Evolutionary conservation across 1,284 basidiomycete species (phyloP).

Genomic region (Puccinia sorghi): DNA sequence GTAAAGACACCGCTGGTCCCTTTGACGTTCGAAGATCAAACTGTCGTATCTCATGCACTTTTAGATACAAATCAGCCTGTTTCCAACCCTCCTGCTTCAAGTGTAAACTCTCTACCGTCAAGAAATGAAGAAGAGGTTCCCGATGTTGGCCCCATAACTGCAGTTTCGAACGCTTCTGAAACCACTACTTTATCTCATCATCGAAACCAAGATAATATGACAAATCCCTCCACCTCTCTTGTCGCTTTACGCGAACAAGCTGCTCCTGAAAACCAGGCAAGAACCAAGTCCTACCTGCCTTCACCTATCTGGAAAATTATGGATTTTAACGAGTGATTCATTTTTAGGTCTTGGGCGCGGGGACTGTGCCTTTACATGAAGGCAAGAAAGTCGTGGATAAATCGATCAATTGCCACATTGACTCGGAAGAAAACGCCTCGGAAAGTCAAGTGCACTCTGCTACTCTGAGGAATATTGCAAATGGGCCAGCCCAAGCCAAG

Average conservation of each 20-base stretch:
- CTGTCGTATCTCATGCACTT: neutral
- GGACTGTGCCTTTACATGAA: neutral
- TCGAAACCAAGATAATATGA: neutral
- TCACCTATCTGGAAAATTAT: neutral
- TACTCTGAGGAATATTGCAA: neutral
- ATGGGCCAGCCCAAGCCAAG: neutral
- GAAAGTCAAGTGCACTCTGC: neutral
- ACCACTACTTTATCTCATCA: neutral
- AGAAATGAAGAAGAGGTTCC: neutral
- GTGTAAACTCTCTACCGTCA: neutral
- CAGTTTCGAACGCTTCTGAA: neutral
- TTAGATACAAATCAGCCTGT: neutral
- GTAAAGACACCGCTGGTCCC: slow-evolving; percentile 3
- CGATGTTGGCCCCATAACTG: neutral
- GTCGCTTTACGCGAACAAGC: neutral
- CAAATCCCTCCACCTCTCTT: neutral
- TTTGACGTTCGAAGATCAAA: neutral
- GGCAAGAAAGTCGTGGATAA: neutral
- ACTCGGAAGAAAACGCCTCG: neutral
- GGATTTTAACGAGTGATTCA: neutral
- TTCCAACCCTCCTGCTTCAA: slow-evolving; percentile 13
- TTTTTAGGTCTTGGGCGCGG: neutral
- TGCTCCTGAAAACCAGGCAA: neutral
- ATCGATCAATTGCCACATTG: neutral
- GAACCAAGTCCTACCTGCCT: neutral